Conservation (phyloP, 768 basidiomycete genomes). For the Suillus decipiens region DNA sequence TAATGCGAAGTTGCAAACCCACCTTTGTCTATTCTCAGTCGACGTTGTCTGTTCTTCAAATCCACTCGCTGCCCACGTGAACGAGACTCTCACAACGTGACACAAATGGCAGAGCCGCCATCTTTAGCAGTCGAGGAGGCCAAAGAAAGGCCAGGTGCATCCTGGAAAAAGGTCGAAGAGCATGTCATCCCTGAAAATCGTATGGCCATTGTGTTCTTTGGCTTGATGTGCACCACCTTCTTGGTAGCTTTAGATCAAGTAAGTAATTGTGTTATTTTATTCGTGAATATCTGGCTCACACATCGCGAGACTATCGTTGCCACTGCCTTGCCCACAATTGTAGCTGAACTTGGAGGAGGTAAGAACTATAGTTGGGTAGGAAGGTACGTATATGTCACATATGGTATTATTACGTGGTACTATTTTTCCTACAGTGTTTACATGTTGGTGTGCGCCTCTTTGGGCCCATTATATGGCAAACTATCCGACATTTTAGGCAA, state of each 20-base stretch:
- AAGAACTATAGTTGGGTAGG: constrained; percentile 53
- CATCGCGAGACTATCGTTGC: constrained; percentile 43
- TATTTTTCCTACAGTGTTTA: constrained; percentile 38
- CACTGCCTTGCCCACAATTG: constrained; percentile 53
- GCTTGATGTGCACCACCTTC: constrained; percentile 45
- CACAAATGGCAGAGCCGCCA: background rate
- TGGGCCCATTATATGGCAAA: constrained; percentile 51
- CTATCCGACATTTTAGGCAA: constrained; percentile 42
- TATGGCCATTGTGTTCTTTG: constrained; percentile 43
- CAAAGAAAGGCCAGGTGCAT: constrained; percentile 28
- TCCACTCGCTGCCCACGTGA: background rate
- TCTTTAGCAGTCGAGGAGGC: background rate
- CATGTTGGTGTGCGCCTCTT: constrained; percentile 43
- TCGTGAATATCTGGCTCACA: too few relatives aligned
- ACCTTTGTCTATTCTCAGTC: background rate
- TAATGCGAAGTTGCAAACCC: background rate
- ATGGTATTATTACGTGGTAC: too few relatives aligned
- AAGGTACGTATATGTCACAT: constrained; percentile 29
- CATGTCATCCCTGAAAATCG: constrained; percentile 46
- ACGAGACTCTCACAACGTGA: background rate
- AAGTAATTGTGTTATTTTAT: constrained; percentile 1
- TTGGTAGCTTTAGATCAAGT: constrained; percentile 52
- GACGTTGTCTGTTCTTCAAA: too few relatives aligned
- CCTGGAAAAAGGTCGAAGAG: constrained; percentile 41
- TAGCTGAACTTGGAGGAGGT: constrained; percentile 44